Evolutionary conservation across 2,329 filamentous ascomycete genomes (phyloP), one percentile per base, ranked within the genome.

Genomic region (Graphium sp.): DNA sequence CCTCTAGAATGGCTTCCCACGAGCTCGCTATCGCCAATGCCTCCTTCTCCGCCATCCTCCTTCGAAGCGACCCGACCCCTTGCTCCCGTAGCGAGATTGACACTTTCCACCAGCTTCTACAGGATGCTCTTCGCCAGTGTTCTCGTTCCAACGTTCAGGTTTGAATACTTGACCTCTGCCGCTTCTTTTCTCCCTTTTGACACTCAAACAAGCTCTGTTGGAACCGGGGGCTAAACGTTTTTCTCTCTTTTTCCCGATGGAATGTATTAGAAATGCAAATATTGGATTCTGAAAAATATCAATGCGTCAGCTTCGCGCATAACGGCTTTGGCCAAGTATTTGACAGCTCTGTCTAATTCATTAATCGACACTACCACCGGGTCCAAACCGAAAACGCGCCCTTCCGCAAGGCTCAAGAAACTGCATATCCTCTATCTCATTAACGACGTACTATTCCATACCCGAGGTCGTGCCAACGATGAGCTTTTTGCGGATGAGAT

Each of bases 91-190:
- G 73, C 42, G 67, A 76, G 34, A 76, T 87, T 49, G 64, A 75
- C 39, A 52, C 63, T 33, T 79, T 87, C 50, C 68, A 83, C 49
- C 48, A 56, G 37, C 58, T 72, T 34, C 61, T 89, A 43, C 66
- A 74, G 49, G 56, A 62, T 46, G 66, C 66, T 42, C 55, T 81
- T 46, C 55, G 63, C 53, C 66, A 72, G 58, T 87, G 81, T 67
- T 80, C 79, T 45, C 66, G 73, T 46, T 56, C 62, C 60, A 84
- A 87, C 60, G 76, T 89, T 63, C 81, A 89, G 81, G 81, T 89
- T 81, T 83, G 76, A 24, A 15, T n/a, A 16, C 26, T 29, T 31
- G 34, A 29, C 32, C 28, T 37, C 33, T 36, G 34, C 35, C 35
- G 26, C 16, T 29, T 24, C 18, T 39, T 38, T 47, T 40, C 18